Evolutionary conservation across 768 basidiomycete species (phyloP).

Genomic region (Chlorophyllum brunneum): DNA sequence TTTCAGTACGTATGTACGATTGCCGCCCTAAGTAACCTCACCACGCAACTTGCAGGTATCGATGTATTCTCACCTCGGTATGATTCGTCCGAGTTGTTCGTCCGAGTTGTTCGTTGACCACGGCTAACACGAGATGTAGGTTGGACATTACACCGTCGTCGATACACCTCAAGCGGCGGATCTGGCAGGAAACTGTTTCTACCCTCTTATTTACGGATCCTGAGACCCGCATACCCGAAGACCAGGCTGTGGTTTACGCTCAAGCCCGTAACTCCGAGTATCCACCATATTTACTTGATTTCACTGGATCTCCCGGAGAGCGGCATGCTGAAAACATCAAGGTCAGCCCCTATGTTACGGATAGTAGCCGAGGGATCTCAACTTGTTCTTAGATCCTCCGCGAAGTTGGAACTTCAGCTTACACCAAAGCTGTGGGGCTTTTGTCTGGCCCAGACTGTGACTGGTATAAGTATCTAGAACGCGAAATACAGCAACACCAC

Average conservation of each 20-base stretch:
- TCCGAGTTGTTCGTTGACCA: not conserved
- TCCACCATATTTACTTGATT: constrained; percentile 68
- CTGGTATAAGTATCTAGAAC: constrained; percentile 44
- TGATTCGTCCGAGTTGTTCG: no score
- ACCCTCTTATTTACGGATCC: constrained; percentile 60
- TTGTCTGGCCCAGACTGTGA: constrained; percentile 42
- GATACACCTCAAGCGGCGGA: constrained; percentile 60
- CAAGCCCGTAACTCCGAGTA: constrained; percentile 53
- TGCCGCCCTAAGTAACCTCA: not conserved
- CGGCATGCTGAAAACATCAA: constrained; percentile 77
- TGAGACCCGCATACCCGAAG: constrained; percentile 53
- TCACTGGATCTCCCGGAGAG: constrained; percentile 61
- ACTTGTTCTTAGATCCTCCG: constrained; percentile 54
- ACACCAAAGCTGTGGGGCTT: constrained; percentile 48
- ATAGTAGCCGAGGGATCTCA: not conserved
- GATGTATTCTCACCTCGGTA: constrained; percentile 80
- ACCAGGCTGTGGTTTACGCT: constrained; percentile 55
- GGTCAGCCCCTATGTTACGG: constrained; percentile 30
- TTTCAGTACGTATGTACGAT: constrained; percentile 51
- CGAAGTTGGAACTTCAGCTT: constrained; percentile 58
- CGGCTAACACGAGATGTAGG: constrained; percentile 26
- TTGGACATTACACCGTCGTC: constrained; percentile 55
- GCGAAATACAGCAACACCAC: constrained; percentile 50
- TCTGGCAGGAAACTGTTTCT: constrained; percentile 78
- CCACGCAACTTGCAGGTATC: constrained; percentile 42